Evolutionary conservation across 805 yeast species (phyloP).

Genomic region (Lipomyces mesembrius): DNA sequence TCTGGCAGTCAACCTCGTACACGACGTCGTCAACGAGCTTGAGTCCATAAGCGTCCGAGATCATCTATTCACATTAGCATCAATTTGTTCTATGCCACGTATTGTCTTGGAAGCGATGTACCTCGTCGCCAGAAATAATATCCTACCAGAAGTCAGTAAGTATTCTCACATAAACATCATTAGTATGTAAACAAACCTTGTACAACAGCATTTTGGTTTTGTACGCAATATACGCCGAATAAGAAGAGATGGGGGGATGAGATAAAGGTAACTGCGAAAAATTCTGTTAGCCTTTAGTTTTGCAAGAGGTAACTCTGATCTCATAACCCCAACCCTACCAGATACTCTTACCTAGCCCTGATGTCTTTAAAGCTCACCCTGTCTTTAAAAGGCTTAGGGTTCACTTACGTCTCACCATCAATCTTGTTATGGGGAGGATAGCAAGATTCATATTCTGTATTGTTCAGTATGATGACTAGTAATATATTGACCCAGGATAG

Average conservation of each 20-base stretch:
- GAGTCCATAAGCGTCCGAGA: constrained; percentile 96
- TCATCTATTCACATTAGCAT: constrained; percentile 48
- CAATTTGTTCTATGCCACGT: background rate
- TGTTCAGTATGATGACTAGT: too few species aligned
- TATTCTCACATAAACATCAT: background rate
- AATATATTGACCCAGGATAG: too few species aligned
- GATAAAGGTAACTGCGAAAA: background rate
- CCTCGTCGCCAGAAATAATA: constrained; percentile 85
- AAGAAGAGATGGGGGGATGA: background rate
- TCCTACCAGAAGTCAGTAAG: constrained; percentile 51
- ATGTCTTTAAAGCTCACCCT: too few species aligned
- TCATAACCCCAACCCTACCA: background rate
- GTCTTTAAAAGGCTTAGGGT: background rate
- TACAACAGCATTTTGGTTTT: constrained; percentile 45
- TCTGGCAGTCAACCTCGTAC: constrained; percentile 94
- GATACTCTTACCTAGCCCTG: background rate
- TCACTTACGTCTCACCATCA: background rate
- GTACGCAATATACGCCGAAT: background rate
- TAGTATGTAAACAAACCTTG: constrained; percentile 39
- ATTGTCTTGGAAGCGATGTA: constrained; percentile 5
- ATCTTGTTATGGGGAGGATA: background rate
- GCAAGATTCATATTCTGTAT: too few species aligned
- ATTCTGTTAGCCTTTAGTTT: constrained; percentile 1
- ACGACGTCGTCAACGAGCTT: constrained; percentile 86
- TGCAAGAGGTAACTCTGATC: background rate